Evolutionary conservation across 139 green algal species (phyloP), one percentile per base, ranked within the genome.

Genomic region (Chlamydomonas eustigma): DNA sequence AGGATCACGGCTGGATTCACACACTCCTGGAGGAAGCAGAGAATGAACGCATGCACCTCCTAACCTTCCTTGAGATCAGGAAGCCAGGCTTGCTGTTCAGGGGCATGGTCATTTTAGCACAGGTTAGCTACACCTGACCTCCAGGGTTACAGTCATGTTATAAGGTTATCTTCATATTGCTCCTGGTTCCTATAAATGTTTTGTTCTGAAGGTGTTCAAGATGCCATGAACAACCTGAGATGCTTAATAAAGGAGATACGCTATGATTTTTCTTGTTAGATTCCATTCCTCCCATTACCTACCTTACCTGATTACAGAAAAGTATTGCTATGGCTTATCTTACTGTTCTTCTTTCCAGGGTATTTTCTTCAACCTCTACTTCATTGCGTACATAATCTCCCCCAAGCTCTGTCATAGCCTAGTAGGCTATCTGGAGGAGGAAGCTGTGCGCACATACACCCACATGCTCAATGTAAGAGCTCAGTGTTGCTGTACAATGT

Each of bases 391-490:
- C 81, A 39, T 95, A 50, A 5, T 98, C 6, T 86, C 66, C 0
- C 95, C 94, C 66, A 81, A 78, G 36, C 39, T 76, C 50, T 76
- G 68, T 22, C 65, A 72, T 34, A 22, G 5, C 28, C 25, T 72
- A 12, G 65, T 72, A 1, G 58, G 65, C 28, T 98, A 97, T 80
- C 80, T 98, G 71, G 94, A 98, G 83, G 95, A 99, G 82, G 93
- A 99, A 82, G 95, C 95, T 0, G 88, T 97, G 1, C 87, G 89
- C 51, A 98, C 95, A 0, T 98, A 98, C 91, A 98, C 91, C 1
- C 88, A 91, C 63, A 39, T 71, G 31, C 76, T 95, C 0, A 25
- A 78, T 36, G 44, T 58, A 18, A 58, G 44, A 28, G n/a, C n/a
- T n/a, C n/a, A n/a, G n/a, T n/a, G n/a, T n/a, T n/a, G n/a, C n/a